These are phyloP conservation scores for Saturnispora ahearnii DNA, from an alignment of 805 yeast genomes.

Conservation along the genomic window DNA sequence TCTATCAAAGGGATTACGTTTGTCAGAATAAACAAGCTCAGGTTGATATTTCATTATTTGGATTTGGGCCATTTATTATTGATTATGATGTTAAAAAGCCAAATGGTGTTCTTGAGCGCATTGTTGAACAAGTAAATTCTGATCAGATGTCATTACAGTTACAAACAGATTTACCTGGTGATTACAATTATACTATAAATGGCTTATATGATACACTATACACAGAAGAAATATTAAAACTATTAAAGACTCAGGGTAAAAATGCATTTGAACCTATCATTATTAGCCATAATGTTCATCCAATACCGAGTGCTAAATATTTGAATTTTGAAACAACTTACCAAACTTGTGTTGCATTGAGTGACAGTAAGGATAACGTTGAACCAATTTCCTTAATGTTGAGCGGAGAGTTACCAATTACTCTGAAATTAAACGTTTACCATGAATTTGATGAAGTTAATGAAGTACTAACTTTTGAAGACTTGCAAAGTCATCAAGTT, in stretches of 20 bases:
- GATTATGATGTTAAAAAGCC: constrained; percentile 58
- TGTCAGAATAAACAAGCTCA: constrained; percentile 22
- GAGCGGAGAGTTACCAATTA: constrained; percentile 60
- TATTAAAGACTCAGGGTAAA: constrained; percentile 16
- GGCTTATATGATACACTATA: constrained; percentile 62
- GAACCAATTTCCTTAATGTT: constrained; percentile 49
- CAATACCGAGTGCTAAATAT: constrained; percentile 48
- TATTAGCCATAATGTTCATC: constrained; percentile 45
- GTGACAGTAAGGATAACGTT: constrained; percentile 22
- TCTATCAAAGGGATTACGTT: constrained; percentile 11
- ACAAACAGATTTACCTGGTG: constrained; percentile 43
- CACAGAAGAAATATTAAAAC: constrained; percentile 30
- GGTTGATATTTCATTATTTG: constrained; percentile 37
- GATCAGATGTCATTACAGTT: constrained; percentile 29
- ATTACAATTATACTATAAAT: constrained; percentile 49
- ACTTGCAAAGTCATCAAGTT: constrained; percentile 32
- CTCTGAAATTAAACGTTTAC: constrained; percentile 45
- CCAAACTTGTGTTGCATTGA: constrained; percentile 26
- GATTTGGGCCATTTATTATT: constrained; percentile 58
- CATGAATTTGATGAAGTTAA: constrained; percentile 52
- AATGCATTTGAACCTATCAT: constrained; percentile 28
- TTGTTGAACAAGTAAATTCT: constrained; percentile 39
- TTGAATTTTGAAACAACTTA: constrained; percentile 11
- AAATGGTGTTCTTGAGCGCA: constrained; percentile 36
- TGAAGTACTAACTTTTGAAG: constrained; percentile 36